A percentile compares a stretch with the other conserved stretches of the same genome.
phyloP scores from a whole-genome alignment of 108 stramenopile species.

The Pseudonitzschia delicatissima region DNA sequence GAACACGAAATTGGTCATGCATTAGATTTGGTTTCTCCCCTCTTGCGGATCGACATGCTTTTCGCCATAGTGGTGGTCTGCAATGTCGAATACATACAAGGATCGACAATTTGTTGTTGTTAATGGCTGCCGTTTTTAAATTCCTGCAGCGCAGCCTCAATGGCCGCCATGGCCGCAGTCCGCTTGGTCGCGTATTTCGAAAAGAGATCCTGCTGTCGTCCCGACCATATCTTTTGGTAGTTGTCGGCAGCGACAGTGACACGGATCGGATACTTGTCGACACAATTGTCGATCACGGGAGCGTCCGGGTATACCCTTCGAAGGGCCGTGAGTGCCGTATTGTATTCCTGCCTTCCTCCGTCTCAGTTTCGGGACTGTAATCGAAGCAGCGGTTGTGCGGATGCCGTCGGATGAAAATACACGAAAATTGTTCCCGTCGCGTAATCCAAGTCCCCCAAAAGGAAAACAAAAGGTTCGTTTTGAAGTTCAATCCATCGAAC shows the following conservation, averaged over 20 bases:
- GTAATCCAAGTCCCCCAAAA: neutral
- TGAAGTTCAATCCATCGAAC: neutral
- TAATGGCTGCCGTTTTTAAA: conserved; percentile 16
- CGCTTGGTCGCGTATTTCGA: conserved; percentile 41
- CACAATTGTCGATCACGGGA: conserved; percentile 33
- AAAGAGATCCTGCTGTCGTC: conserved; percentile 49
- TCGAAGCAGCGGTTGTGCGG: neutral
- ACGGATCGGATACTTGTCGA: conserved; percentile 45
- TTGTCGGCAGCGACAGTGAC: conserved; percentile 28
- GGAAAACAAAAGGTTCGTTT: neutral
- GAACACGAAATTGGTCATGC: too few relatives aligned
- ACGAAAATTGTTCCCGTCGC: neutral
- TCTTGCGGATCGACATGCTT: too few relatives aligned
- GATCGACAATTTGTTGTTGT: too few relatives aligned
- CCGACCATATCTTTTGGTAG: conserved; percentile 29
- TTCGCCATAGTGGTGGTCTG: too few relatives aligned
- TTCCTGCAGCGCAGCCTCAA: conserved; percentile 14
- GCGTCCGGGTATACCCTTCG: conserved; percentile 39
- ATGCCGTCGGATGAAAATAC: neutral
- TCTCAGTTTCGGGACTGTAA: conserved; percentile 57
- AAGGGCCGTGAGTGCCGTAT: conserved; percentile 38
- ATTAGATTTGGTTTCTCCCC: too few relatives aligned
- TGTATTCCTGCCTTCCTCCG: conserved; percentile 53
- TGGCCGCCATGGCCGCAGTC: conserved; percentile 25
- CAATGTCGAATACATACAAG: too few relatives aligned